These are phyloP conservation scores for Immersiporthe knoxdaviesiana DNA, from an alignment of 2,329 filamentous ascomycete species.

Conservation along the genomic window DNA sequence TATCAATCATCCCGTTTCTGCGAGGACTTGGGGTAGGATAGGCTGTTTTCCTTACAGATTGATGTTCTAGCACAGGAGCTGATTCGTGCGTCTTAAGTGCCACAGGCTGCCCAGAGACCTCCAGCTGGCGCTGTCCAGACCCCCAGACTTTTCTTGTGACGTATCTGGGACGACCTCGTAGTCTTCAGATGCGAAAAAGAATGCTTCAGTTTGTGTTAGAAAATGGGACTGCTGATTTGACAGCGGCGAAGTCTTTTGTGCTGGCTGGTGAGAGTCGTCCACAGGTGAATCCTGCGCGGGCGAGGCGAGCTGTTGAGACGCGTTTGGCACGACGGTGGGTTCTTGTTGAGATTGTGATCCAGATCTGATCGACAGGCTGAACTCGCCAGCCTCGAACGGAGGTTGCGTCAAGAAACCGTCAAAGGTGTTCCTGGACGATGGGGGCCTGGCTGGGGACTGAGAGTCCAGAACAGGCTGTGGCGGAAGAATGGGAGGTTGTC, in stretches of 20 bases:
- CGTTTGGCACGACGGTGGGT: background rate
- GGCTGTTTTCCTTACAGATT: background rate
- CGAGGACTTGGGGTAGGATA: background rate
- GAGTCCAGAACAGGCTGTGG: background rate
- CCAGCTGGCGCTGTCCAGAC: background rate
- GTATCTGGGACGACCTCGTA: conserved; percentile 26
- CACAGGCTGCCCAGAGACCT: background rate
- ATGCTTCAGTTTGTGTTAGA: conserved; percentile 21
- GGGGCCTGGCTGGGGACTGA: background rate
- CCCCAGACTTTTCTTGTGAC: conserved; percentile 6
- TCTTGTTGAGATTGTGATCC: background rate
- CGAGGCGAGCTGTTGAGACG: conserved; percentile 3
- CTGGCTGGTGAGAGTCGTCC: conserved; percentile 27
- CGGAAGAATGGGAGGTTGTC: background rate
- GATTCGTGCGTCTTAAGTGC: background rate
- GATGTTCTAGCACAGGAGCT: background rate
- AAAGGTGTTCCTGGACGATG: conserved; percentile 8
- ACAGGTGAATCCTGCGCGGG: conserved; percentile 13
- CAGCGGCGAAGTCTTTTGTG: conserved; percentile 24
- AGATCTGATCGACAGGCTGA: background rate
- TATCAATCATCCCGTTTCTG: background rate
- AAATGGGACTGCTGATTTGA: conserved; percentile 14
- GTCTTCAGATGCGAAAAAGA: conserved; percentile 25
- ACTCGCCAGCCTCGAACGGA: conserved; percentile 20
- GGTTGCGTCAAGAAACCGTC: conserved; percentile 27